phyloP scores from a whole-genome alignment of 352 stramenopile genomes.

The Pythium periplocum region DNA sequence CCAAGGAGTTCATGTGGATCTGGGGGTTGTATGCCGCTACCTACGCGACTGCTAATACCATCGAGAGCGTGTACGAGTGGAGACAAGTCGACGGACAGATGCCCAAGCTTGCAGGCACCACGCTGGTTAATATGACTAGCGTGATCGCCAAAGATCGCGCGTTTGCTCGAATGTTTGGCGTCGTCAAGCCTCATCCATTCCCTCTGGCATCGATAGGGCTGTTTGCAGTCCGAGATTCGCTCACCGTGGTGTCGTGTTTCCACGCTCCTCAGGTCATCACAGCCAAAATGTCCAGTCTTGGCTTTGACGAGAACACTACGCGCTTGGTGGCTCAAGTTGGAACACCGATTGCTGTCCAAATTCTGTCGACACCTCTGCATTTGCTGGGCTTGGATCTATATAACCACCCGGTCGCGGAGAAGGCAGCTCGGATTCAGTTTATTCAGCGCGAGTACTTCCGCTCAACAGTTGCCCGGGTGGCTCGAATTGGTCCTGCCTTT shows the following conservation, averaged over 20 bases:
- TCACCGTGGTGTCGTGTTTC: slow-evolving; percentile 59
- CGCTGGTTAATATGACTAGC: slow-evolving; percentile 48
- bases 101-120: slow-evolving; percentile 49
- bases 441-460: slow-evolving; percentile 38
- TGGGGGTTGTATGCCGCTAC: slow-evolving; percentile 58
- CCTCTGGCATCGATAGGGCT: slow-evolving; percentile 38
- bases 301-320: slow-evolving; percentile 23
- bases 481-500: slow-evolving; percentile 53
- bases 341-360: slow-evolving; percentile 41
- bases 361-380: slow-evolving; percentile 58
- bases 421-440: slow-evolving; percentile 24
- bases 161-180: slow-evolving; percentile 66
- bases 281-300: slow-evolving; percentile 22
- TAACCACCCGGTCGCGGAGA: slow-evolving; percentile 28
- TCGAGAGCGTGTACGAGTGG: slow-evolving; percentile 48
- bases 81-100: slow-evolving; percentile 23
- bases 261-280: slow-evolving; percentile 33
- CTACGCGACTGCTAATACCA: slow-evolving; percentile 48
- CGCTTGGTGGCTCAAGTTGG: slow-evolving; percentile 35
- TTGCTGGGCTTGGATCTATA: slow-evolving; percentile 61
- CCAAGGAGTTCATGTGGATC: slow-evolving; percentile 52
- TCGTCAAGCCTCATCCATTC: slow-evolving; percentile 33
- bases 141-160: slow-evolving; percentile 61
- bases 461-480: slow-evolving; percentile 39
- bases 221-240: slow-evolving; percentile 46